These are phyloP conservation scores for Aurantiochytrium sp. DNA, from an alignment of 108 stramenopile species.

Conservation along the genomic window DNA sequence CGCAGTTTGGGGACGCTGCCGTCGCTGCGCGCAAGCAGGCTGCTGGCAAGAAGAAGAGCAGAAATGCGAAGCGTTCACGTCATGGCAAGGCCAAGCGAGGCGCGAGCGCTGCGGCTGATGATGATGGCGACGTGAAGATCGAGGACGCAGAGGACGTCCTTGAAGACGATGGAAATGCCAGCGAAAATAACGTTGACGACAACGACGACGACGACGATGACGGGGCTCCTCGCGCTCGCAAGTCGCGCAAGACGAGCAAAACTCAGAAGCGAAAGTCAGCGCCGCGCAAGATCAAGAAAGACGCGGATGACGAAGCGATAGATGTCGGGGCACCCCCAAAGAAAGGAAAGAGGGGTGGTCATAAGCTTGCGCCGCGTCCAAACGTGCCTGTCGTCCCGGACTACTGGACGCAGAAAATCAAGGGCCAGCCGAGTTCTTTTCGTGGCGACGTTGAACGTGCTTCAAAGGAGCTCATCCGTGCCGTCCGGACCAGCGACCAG, in stretches of 20 bases:
- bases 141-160: background rate
- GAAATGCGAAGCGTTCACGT: background rate
- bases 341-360: background rate
- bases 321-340: background rate
- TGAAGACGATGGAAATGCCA: background rate
- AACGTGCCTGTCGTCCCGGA: background rate
- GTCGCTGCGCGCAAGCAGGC: background rate
- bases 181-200: no score
- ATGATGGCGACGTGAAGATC: background rate
- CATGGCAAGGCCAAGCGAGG: no score
- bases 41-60: background rate
- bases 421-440: background rate
- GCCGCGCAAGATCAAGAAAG: background rate
- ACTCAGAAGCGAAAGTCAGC: background rate
- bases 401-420: no score
- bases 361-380: background rate
- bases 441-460: background rate
- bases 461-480: background rate
- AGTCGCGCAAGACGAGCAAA: background rate
- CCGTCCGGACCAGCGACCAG: background rate
- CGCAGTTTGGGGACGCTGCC: background rate
- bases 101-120: background rate
- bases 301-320: background rate
- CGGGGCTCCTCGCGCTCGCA: background rate
- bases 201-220: background rate